These are phyloP conservation scores for Mycena rebaudengoi DNA, from an alignment of 768 basidiomycete genomes.

Conservation along the genomic window DNA sequence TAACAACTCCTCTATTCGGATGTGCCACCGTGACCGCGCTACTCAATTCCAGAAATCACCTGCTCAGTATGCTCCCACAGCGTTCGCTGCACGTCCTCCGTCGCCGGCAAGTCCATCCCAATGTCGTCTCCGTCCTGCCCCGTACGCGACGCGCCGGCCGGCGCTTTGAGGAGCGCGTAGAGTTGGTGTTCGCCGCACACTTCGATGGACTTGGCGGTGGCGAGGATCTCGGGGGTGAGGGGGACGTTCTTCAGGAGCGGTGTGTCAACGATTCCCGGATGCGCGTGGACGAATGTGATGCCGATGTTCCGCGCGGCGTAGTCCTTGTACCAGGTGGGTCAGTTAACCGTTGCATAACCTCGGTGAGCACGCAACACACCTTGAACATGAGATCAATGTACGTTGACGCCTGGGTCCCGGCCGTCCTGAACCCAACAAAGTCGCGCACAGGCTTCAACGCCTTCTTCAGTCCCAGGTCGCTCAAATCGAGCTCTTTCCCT, in stretches of 20 bases:
- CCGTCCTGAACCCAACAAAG: constrained; percentile 1
- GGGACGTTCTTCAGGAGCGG: constrained; percentile 4
- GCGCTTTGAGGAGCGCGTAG: constrained; percentile 13
- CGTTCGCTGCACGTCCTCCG: constrained; percentile 14
- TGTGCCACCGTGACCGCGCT: too few species aligned
- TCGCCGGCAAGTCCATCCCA: constrained; percentile 10
- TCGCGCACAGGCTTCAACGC: constrained; percentile 1
- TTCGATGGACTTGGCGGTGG: constrained; percentile 11
- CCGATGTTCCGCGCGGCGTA: constrained; percentile 1
- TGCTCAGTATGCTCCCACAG: constrained; percentile 27
- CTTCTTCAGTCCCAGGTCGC: constrained; percentile 42
- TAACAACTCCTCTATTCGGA: too few species aligned
- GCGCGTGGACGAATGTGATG: constrained; percentile 8
- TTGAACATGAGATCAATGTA: constrained; percentile 12
- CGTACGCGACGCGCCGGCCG: constrained; percentile 16
- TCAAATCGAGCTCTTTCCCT: constrained; percentile 34
- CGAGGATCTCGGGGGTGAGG: constrained; percentile 1
- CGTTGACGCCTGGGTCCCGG: constrained; percentile 4
- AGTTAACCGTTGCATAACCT: constrained; percentile 2
- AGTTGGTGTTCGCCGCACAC: constrained; percentile 19
- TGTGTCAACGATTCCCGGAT: neutral
- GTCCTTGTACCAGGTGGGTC: constrained; percentile 3
- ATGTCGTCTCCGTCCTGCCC: constrained; percentile 11
- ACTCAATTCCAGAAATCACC: constrained; percentile 4
- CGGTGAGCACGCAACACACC: constrained; percentile 9